phyloP scores from a whole-genome alignment of 441 rosid species.

The Aleurites moluccanus region DNA sequence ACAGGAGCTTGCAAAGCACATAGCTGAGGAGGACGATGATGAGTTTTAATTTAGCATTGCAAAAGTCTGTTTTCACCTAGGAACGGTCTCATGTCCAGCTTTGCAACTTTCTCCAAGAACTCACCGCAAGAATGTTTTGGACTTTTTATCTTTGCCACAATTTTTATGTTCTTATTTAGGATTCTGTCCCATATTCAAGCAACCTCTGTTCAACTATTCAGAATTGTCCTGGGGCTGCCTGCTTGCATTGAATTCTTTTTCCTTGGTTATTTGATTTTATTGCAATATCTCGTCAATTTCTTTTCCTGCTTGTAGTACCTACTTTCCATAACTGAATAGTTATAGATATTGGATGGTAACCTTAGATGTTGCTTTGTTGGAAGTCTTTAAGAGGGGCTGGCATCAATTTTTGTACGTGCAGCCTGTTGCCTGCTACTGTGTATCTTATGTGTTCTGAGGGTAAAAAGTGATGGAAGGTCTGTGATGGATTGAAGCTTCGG shows the following conservation, averaged over 20 bases:
- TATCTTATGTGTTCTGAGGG: background rate
- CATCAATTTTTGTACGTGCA: background rate
- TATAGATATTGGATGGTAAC: background rate
- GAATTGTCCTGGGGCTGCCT: background rate
- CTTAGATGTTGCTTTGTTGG: background rate
- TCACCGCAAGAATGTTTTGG: background rate
- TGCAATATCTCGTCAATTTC: background rate
- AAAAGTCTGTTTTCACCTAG: background rate
- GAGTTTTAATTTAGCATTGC: conserved; percentile 39
- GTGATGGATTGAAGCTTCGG: no score
- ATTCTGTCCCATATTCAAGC: conserved; percentile 10
- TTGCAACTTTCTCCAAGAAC: background rate
- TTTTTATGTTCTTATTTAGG: background rate
- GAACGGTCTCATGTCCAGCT: conserved; percentile 7
- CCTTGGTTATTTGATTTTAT: conserved; percentile 2
- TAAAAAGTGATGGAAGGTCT: no score
- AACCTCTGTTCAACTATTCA: conserved; percentile 9
- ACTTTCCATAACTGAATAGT: background rate
- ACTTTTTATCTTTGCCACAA: background rate
- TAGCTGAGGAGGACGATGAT: conserved; percentile 82
- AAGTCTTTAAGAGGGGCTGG: background rate
- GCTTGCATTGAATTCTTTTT: background rate
- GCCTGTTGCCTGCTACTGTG: background rate
- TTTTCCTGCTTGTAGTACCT: background rate
- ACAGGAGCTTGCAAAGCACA: conserved; percentile 77